These are phyloP conservation scores for Boletellus emodensis DNA, from an alignment of 768 basidiomycete genomes.

Conservation along the genomic window DNA sequence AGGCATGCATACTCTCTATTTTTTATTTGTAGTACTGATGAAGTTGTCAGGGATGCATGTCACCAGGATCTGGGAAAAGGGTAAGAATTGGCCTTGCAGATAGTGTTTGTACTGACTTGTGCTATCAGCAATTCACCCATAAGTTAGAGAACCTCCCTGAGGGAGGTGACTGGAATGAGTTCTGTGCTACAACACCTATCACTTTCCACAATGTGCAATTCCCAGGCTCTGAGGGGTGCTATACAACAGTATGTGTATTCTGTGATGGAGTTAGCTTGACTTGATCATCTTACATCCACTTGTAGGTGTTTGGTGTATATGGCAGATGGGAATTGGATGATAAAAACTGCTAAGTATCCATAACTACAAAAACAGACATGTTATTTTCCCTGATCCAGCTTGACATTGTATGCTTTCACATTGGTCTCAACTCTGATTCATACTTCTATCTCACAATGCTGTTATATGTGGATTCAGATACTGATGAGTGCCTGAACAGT, in stretches of 20 bases:
- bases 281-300: neutral
- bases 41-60: conserved; percentile 21
- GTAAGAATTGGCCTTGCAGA: conserved; percentile 1
- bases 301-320: conserved; percentile 19
- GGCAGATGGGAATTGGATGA: conserved; percentile 29
- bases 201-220: conserved; percentile 24
- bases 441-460: too few species aligned
- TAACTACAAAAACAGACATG: too few species aligned
- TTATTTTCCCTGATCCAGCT: too few species aligned
- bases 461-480: too few species aligned
- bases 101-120: neutral
- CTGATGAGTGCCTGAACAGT: too few species aligned
- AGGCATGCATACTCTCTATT: conserved; percentile 10
- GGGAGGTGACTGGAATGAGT: conserved; percentile 28
- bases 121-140: conserved; percentile 23
- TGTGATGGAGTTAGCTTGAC: neutral
- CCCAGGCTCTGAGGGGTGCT: conserved; percentile 14
- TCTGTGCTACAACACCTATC: conserved; percentile 33
- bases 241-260: conserved; percentile 9
- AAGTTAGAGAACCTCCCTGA: conserved; percentile 24
- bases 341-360: conserved; percentile 9
- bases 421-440: too few species aligned
- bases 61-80: conserved; percentile 20
- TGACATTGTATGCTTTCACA: too few species aligned
- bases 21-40: neutral